These are phyloP conservation scores for Salinomyces thailandicus DNA, from an alignment of 2,329 filamentous ascomycete genomes.

Conservation along the genomic window DNA sequence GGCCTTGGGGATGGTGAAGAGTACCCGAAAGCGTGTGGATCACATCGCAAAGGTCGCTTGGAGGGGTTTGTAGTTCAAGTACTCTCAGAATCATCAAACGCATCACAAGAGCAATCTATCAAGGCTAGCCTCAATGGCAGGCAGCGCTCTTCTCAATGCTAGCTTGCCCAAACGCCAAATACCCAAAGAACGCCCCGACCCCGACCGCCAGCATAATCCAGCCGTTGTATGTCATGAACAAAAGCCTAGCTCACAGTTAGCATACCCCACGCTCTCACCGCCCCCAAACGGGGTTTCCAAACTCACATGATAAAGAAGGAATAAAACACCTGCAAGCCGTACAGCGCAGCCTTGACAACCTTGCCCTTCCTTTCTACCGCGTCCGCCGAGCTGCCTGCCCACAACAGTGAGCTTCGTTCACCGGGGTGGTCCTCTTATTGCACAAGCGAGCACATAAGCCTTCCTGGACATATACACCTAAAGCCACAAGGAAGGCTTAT, in stretches of 20 bases:
- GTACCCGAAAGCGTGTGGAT: conserved; percentile 82
- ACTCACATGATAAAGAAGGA: conserved; percentile 99
- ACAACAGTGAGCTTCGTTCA: conserved; percentile 57
- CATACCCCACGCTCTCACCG: background rate
- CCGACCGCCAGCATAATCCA: conserved; percentile 92
- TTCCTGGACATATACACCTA: too few relatives aligned
- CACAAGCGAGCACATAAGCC: conserved; percentile 2
- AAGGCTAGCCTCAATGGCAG: conserved; percentile 81
- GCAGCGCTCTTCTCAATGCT: conserved; percentile 68
- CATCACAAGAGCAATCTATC: too few relatives aligned
- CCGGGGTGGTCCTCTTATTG: conserved; percentile 3
- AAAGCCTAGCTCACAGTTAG: conserved; percentile 54
- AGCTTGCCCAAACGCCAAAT: conserved; percentile 65
- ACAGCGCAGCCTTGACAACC: conserved; percentile 69
- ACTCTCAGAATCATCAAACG: too few relatives aligned
- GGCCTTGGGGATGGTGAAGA: conserved; percentile 76
- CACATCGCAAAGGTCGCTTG: conserved; percentile 77
- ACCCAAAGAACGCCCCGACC: conserved; percentile 80
- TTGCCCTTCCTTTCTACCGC: conserved; percentile 56
- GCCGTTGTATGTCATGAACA: conserved; percentile 99
- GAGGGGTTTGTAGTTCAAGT: conserved; percentile 26
- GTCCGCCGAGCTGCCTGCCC: conserved; percentile 58
- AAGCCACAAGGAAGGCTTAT: background rate
- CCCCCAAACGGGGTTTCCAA: background rate
- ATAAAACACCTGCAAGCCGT: conserved; percentile 93